A percentile compares a stretch with the other conserved stretches of the same genome.
Evolutionary conservation across 129 eudicot species (phyloP).

Genomic region (Arctium lappa): DNA sequence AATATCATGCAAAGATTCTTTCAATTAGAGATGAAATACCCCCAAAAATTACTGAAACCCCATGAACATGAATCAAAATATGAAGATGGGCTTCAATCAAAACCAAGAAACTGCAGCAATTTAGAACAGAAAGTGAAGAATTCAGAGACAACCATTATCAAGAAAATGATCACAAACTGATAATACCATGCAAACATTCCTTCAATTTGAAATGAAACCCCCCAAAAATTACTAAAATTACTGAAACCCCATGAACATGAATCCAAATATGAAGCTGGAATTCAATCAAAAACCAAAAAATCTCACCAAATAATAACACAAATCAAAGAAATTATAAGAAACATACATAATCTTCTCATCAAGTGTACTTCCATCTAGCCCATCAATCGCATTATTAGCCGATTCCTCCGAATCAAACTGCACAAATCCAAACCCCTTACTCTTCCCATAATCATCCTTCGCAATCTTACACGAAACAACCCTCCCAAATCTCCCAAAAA

Average conservation of each 20-base stretch:
- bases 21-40: background rate
- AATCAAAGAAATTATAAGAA: background rate
- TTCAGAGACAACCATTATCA: background rate
- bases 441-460: conserved; percentile 40
- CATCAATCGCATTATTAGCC: conserved; percentile 37
- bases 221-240: background rate
- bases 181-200: background rate
- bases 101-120: background rate
- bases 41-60: background rate
- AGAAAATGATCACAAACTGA: background rate
- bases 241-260: background rate
- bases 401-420: conserved; percentile 48
- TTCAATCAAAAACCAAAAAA: background rate
- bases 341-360: conserved; percentile 47
- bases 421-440: conserved; percentile 60
- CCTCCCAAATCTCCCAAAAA: conserved; percentile 43
- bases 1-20: background rate
- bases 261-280: background rate
- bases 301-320: background rate
- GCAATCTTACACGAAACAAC: conserved; percentile 54
- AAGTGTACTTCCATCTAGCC: conserved; percentile 37
- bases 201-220: background rate
- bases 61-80: background rate
- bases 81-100: background rate
- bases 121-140: background rate